Conservation (phyloP, 495 filamentous ascomycete genomes). For the Hypomontagnella submonticulosa region DNA sequence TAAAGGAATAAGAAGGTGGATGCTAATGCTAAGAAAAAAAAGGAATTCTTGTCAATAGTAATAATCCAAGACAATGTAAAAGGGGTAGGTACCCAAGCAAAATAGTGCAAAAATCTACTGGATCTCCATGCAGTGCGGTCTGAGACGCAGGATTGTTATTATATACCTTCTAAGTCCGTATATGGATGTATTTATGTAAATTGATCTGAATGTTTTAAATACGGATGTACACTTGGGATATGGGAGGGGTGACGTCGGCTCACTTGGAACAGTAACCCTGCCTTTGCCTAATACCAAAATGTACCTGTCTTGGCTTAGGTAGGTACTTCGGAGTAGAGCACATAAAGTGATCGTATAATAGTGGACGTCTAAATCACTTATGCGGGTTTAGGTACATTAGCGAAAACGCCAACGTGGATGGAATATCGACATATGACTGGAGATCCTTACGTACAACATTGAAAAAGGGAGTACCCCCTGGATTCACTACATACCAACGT, state of each 20-base stretch:
- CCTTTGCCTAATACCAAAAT: slow-evolving; percentile 13
- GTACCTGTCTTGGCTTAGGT: not conserved
- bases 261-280: slow-evolving; percentile 13
- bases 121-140: slow-evolving; percentile 1
- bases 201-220: slow-evolving; percentile 7
- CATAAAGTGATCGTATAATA: too few species aligned
- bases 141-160: slow-evolving; percentile 34
- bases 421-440: slow-evolving; percentile 16
- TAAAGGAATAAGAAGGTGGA: slow-evolving; percentile 7
- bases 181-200: slow-evolving; percentile 19
- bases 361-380: not conserved
- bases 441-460: slow-evolving; percentile 21
- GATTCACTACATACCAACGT: not conserved
- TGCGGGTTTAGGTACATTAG: slow-evolving; percentile 9
- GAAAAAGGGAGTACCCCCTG: slow-evolving; percentile 12
- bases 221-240: slow-evolving; percentile 10
- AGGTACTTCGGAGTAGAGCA: not conserved
- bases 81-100: slow-evolving; percentile 6
- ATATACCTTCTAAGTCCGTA: slow-evolving; percentile 15
- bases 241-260: slow-evolving; percentile 39
- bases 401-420: slow-evolving; percentile 10
- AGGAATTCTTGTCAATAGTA: slow-evolving; percentile 19
- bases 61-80: slow-evolving; percentile 32
- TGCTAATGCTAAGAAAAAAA: slow-evolving; percentile 10
- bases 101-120: slow-evolving; percentile 21